These are phyloP conservation scores for Bauhinia variegata DNA, from an alignment of 306 rosid species.

Conservation along the genomic window DNA sequence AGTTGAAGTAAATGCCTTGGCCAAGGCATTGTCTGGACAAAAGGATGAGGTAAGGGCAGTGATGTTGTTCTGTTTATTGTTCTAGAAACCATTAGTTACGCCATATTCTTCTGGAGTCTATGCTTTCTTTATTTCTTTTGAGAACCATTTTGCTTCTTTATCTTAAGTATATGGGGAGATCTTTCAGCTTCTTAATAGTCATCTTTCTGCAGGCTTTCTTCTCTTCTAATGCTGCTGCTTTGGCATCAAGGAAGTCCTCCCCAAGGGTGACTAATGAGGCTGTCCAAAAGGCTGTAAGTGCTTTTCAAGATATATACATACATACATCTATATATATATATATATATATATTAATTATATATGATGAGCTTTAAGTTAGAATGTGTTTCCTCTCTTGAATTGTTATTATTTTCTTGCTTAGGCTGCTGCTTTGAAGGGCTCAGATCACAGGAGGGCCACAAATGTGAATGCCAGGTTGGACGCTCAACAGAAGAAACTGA, in stretches of 20 bases:
- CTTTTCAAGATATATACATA: slow-evolving; percentile 7
- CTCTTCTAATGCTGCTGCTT: slow-evolving; percentile 68
- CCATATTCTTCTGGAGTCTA: too few relatives aligned
- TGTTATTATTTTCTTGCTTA: slow-evolving; percentile 35
- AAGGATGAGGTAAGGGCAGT: slow-evolving; percentile 47
- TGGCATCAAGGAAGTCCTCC: slow-evolving; percentile 79
- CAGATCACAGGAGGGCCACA: slow-evolving; percentile 71
- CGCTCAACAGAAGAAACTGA: slow-evolving; percentile 78
- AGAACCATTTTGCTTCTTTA: slow-evolving; percentile 73
- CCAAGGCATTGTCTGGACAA: slow-evolving; percentile 59
- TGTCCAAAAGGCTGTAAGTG: slow-evolving; percentile 80
- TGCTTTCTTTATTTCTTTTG: slow-evolving; percentile 33
- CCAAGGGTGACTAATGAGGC: slow-evolving; percentile 80
- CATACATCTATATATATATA: too few relatives aligned
- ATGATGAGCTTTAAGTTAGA: not conserved
- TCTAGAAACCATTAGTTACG: too few relatives aligned
- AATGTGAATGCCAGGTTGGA: slow-evolving; percentile 70
- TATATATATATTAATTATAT: too few relatives aligned
- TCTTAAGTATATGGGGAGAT: slow-evolving; percentile 46
- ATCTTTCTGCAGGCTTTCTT: slow-evolving; percentile 64
- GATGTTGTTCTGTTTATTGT: too few relatives aligned
- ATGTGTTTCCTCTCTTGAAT: slow-evolving; percentile 3
- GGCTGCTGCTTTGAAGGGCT: slow-evolving; percentile 82
- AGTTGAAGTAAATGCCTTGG: slow-evolving; percentile 67
- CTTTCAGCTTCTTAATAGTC: slow-evolving; percentile 26